phyloP scores from a whole-genome alignment of 2,329 filamentous ascomycete genomes.

The Diplodia intermedia region DNA sequence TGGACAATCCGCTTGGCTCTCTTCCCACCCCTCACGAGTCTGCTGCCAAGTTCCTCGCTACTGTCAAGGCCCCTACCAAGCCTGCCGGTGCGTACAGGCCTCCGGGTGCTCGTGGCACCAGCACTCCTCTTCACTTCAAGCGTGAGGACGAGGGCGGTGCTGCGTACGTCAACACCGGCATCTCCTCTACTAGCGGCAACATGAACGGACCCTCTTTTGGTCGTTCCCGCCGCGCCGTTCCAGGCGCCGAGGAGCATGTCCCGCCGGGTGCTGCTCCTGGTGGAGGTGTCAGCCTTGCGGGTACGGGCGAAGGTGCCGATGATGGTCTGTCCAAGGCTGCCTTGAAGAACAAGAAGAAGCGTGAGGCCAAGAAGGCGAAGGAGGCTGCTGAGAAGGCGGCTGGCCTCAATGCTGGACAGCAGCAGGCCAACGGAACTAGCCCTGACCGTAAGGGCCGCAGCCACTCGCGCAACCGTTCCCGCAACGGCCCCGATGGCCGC shows the following conservation, averaged over 20 bases:
- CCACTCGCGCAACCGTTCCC: slow-evolving; percentile 61
- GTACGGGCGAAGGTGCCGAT: slow-evolving; percentile 68
- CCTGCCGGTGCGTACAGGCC: slow-evolving; percentile 96
- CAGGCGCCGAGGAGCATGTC: slow-evolving; percentile 78
- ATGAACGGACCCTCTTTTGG: slow-evolving; percentile 79
- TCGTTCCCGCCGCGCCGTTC: slow-evolving; percentile 74
- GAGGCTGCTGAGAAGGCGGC: slow-evolving; percentile 67
- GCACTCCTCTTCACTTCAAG: slow-evolving; percentile 93
- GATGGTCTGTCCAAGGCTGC: slow-evolving; percentile 77
- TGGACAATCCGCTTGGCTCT: slow-evolving; percentile 74
- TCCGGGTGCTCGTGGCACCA: slow-evolving; percentile 86
- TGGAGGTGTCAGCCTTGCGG: slow-evolving; percentile 69
- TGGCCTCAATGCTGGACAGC: slow-evolving; percentile 43
- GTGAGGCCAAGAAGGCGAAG: slow-evolving; percentile 88
- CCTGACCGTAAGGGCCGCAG: slow-evolving; percentile 68
- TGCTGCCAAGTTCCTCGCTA: slow-evolving; percentile 80
- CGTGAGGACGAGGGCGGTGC: slow-evolving; percentile 96
- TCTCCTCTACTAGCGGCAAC: slow-evolving; percentile 63
- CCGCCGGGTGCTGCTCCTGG: slow-evolving; percentile 74
- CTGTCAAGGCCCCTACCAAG: slow-evolving; percentile 93
- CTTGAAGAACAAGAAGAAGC: slow-evolving; percentile 98
- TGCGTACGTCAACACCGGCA: slow-evolving; percentile 82
- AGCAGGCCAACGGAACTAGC: slow-evolving; percentile 55
- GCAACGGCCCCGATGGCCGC: slow-evolving; percentile 33
- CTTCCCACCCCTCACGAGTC: slow-evolving; percentile 82